Evolutionary conservation across 2,329 filamentous ascomycete genomes (phyloP).

Genomic region (Teratosphaeria gauchensis): DNA sequence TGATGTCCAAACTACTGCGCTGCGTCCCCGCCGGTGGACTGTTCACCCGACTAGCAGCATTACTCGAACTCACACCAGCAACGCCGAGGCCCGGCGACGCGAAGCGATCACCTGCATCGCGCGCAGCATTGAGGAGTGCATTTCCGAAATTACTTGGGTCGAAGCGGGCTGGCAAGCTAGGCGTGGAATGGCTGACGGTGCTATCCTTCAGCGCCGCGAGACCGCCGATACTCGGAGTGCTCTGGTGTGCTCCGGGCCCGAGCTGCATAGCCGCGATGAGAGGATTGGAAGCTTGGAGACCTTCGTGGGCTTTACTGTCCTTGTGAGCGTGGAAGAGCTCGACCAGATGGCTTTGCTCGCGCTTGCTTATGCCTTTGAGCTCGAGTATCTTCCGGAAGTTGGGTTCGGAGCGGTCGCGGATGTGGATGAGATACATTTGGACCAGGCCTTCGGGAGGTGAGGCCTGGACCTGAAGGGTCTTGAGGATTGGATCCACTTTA

Average conservation of each 20-base stretch:
- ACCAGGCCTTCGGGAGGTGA: constrained; percentile 88
- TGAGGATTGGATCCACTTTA: constrained; percentile 84
- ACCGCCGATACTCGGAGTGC: constrained; percentile 22
- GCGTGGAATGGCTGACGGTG: constrained; percentile 18
- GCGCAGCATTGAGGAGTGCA: constrained; percentile 76
- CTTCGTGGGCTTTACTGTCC: constrained; percentile 54
- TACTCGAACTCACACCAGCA: constrained; percentile 13
- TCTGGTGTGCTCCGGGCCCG: constrained; percentile 28
- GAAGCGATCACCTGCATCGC: constrained; percentile 72
- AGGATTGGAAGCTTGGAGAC: constrained; percentile 57
- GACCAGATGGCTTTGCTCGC: constrained; percentile 70
- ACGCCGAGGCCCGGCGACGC: constrained; percentile 46
- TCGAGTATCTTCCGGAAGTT: constrained; percentile 97
- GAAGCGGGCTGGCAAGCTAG: constrained; percentile 46
- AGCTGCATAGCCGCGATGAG: constrained; percentile 58
- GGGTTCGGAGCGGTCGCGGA: constrained; percentile 81
- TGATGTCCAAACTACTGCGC: not conserved
- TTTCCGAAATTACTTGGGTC: constrained; percentile 77
- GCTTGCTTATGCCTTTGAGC: constrained; percentile 80
- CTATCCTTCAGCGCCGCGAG: constrained; percentile 30
- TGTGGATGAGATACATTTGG: constrained; percentile 95
- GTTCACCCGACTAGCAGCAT: constrained; percentile 22
- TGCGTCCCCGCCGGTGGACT: constrained; percentile 14
- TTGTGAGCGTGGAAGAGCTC: constrained; percentile 88
- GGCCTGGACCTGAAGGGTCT: constrained; percentile 88